A percentile compares a stretch with the other conserved stretches of the same genome.
Evolutionary conservation across 208 protist species (phyloP).

Genomic region (Trichomonas tenax): DNA sequence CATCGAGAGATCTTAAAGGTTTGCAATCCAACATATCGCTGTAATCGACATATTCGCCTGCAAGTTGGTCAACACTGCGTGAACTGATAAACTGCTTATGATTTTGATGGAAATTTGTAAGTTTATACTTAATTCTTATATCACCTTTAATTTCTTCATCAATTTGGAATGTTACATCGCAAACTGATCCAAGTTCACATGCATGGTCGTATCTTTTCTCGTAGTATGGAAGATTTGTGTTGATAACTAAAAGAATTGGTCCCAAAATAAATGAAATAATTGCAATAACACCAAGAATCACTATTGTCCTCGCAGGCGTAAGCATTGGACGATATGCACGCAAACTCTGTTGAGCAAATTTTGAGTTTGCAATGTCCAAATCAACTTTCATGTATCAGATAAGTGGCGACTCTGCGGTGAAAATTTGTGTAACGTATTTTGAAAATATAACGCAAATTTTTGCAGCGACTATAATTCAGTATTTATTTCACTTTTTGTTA

Average conservation of each 20-base stretch:
- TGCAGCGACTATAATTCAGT: too few species aligned
- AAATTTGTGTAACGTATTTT: too few species aligned
- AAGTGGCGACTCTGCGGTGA: too few species aligned
- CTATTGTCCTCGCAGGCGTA: background rate
- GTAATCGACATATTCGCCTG: background rate
- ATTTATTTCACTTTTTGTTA: too few species aligned
- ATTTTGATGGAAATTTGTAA: slow-evolving; percentile 13
- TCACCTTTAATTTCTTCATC: background rate
- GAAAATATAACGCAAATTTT: too few species aligned
- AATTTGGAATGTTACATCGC: background rate
- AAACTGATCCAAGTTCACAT: background rate
- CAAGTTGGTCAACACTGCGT: background rate
- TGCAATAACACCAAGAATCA: background rate
- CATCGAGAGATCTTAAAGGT: background rate
- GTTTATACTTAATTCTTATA: background rate
- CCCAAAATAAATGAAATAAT: background rate
- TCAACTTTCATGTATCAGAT: background rate
- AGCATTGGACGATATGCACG: background rate
- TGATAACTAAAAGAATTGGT: background rate
- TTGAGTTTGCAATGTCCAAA: background rate
- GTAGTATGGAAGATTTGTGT: background rate
- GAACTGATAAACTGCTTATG: background rate
- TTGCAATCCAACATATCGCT: background rate
- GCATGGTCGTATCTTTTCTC: background rate
- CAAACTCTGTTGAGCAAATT: background rate